Percentiles rank a stretch among this genome's conserved stretches.
phyloP scores from a whole-genome alignment of 164 flowering plant species.

The Magnolia sinica region DNA sequence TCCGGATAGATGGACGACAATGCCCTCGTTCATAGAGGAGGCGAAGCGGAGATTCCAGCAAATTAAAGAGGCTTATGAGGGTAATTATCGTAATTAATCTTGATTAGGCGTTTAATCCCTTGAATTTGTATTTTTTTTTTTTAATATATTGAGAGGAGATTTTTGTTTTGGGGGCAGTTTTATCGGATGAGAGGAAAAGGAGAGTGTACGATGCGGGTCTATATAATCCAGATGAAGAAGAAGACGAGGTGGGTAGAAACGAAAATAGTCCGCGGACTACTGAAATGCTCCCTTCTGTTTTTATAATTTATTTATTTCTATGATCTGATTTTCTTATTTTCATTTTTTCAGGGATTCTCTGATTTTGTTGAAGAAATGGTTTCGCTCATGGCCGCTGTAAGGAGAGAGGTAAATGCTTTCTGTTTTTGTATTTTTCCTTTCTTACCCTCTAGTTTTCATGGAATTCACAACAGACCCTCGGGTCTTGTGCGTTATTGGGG shows the following conservation, averaged over 20 bases:
- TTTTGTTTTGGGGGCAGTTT: slow-evolving; percentile 30
- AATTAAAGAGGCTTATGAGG: slow-evolving; percentile 90
- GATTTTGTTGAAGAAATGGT: slow-evolving; percentile 60
- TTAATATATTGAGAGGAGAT: neutral
- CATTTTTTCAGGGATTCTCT: slow-evolving; percentile 36
- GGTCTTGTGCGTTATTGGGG: no score
- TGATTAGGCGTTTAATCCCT: neutral
- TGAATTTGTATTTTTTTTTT: neutral
- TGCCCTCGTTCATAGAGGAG: slow-evolving; percentile 44
- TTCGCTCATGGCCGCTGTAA: slow-evolving; percentile 40
- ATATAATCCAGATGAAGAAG: slow-evolving; percentile 53
- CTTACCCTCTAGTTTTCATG: neutral
- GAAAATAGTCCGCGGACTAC: neutral
- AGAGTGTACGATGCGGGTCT: slow-evolving; percentile 69
- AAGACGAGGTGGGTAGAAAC: slow-evolving; percentile 39
- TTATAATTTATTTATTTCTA: neutral
- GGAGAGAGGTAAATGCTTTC: slow-evolving; percentile 34
- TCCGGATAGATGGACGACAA: slow-evolving; percentile 72
- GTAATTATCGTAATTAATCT: slow-evolving; percentile 20
- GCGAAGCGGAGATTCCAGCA: slow-evolving; percentile 78
- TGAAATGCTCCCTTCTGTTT: neutral
- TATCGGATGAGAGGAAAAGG: slow-evolving; percentile 68
- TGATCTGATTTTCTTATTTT: neutral
- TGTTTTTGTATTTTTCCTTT: neutral
- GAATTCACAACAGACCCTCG: neutral